Evolutionary conservation across 768 basidiomycete species (phyloP).

Genomic region (Collybiopsis confluens): DNA sequence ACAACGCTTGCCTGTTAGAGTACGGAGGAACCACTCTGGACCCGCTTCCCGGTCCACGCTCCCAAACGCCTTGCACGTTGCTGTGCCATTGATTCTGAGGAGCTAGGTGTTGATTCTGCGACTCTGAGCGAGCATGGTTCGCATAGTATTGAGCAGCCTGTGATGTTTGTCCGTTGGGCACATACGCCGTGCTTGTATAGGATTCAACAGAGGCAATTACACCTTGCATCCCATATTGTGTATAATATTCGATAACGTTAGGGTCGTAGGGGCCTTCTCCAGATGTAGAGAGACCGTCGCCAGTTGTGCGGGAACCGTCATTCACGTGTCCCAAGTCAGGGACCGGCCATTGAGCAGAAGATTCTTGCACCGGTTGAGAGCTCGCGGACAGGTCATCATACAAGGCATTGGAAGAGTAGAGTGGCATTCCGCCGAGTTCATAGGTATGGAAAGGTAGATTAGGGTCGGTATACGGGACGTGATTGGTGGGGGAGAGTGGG

Average conservation of each 20-base stretch:
- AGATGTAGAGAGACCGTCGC: background rate
- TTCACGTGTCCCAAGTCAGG: too few relatives aligned
- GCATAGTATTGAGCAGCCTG: background rate
- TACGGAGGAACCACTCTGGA: background rate
- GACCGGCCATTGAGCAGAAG: too few relatives aligned
- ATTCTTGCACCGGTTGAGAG: too few relatives aligned
- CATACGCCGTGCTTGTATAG: background rate
- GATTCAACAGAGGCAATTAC: slow-evolving; percentile 5
- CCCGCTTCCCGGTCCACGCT: background rate
- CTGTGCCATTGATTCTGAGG: background rate
- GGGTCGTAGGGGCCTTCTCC: background rate
- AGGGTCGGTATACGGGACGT: background rate
- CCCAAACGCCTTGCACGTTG: background rate
- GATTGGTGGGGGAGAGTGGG: background rate
- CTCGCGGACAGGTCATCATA: background rate
- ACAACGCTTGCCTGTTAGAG: background rate
- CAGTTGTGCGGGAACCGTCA: too few relatives aligned
- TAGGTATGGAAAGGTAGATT: background rate
- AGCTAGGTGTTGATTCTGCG: background rate
- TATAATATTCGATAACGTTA: background rate
- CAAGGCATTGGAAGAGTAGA: background rate
- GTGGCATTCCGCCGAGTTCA: background rate
- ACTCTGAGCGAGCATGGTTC: background rate
- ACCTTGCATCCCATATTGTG: slow-evolving; percentile 1
- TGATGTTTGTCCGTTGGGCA: background rate